These are phyloP conservation scores for Plenodomus biglobosus DNA, from an alignment of 2,329 filamentous ascomycete genomes.

Conservation along the genomic window DNA sequence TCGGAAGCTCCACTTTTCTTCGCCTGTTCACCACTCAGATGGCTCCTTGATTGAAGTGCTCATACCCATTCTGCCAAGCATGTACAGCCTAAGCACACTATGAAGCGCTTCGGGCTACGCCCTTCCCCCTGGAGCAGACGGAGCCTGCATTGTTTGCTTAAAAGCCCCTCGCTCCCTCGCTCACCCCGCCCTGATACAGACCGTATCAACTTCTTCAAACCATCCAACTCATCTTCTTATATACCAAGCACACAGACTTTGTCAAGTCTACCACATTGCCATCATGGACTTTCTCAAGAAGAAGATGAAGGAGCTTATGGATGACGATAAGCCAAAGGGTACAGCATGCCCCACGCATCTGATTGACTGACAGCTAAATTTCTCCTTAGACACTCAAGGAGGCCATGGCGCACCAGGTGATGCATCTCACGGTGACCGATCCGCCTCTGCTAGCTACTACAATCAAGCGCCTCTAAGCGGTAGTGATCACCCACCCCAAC, in stretches of 20 bases:
- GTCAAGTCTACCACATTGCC: background rate
- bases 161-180: constrained; percentile 17
- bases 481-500: constrained; percentile 12
- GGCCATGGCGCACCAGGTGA: background rate
- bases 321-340: constrained; percentile 41
- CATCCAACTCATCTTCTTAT: background rate
- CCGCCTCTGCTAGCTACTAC: constrained; percentile 24
- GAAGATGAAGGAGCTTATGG: constrained; percentile 49
- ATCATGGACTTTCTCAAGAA: constrained; percentile 52
- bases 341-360: background rate
- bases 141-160: constrained; percentile 18
- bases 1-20: constrained; percentile 28
- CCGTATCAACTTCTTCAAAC: constrained; percentile 9
- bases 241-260: background rate
- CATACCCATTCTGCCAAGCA: constrained; percentile 17
- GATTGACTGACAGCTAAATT: background rate
- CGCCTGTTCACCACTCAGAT: constrained; percentile 14
- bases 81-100: constrained; percentile 16
- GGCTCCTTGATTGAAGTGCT: constrained; percentile 6
- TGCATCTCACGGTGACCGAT: constrained; percentile 24
- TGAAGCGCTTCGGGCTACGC: constrained; percentile 8
- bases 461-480: constrained; percentile 10
- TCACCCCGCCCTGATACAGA: constrained; percentile 7
- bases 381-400: background rate
- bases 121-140: constrained; percentile 12